These are phyloP conservation scores for Ganoderma multipileum DNA, from an alignment of 1,284 basidiomycete species.

Conservation along the genomic window DNA sequence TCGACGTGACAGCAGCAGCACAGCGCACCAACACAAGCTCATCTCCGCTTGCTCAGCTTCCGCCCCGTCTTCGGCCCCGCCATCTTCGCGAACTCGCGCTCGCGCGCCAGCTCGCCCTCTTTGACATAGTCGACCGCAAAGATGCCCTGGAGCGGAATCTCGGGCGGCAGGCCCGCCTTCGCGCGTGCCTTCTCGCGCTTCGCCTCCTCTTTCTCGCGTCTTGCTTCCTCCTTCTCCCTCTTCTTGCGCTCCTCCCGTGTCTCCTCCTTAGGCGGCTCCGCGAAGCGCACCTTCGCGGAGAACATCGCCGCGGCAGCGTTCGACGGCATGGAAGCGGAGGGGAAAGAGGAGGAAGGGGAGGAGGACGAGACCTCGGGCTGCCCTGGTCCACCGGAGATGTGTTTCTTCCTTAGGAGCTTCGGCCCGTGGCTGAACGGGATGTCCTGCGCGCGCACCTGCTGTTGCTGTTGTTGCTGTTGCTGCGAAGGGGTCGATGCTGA, in stretches of 20 bases:
- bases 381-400: conserved; percentile 16
- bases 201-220: conserved; percentile 26
- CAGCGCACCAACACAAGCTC: conserved; percentile 10
- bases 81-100: conserved; percentile 26
- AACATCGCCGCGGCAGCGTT: conserved; percentile 35
- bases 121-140: conserved; percentile 24
- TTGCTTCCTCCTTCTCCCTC: conserved; percentile 30
- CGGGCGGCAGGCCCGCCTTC: conserved; percentile 8
- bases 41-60: conserved; percentile 44
- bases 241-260: conserved; percentile 32
- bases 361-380: conserved; percentile 13
- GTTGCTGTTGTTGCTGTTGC: conserved; percentile 18
- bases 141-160: conserved; percentile 16
- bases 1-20: neutral
- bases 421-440: conserved; percentile 34
- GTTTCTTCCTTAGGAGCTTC: conserved; percentile 32
- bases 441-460: conserved; percentile 26
- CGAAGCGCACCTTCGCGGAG: conserved; percentile 32
- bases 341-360: conserved; percentile 6
- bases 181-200: conserved; percentile 17
- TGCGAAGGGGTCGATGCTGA: conserved; percentile 2
- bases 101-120: conserved; percentile 31
- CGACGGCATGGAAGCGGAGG: conserved; percentile 18
- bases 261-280: conserved; percentile 29
- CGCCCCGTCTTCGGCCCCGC: conserved; percentile 26